These are phyloP conservation scores for Gracilaria vermiculophylla DNA, from an alignment of 23 red algal species.

Conservation along the genomic window DNA sequence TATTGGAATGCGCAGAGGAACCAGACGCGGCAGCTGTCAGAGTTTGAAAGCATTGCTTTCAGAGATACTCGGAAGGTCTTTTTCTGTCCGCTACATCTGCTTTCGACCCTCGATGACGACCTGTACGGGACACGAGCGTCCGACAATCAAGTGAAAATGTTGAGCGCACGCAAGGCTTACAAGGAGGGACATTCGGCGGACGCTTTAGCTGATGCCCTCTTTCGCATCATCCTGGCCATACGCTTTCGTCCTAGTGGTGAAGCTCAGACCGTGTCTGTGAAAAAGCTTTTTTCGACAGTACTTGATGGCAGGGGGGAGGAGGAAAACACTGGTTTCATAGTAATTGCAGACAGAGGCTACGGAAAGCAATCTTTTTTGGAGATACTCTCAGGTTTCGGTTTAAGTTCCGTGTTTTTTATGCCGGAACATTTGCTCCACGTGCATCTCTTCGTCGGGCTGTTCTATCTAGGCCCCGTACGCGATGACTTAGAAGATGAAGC, in stretches of 20 bases:
- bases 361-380: constrained; percentile 6
- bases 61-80: constrained; percentile 14
- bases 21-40: background rate
- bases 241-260: background rate
- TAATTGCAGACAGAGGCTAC: constrained; percentile 25
- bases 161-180: constrained; percentile 19
- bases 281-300: background rate
- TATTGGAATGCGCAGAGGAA: constrained; percentile 2
- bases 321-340: background rate
- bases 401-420: constrained; percentile 38
- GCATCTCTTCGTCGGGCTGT: constrained; percentile 16
- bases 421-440: constrained; percentile 21
- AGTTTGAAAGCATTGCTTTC: constrained; percentile 41
- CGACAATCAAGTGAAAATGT: constrained; percentile 40
- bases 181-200: constrained; percentile 27
- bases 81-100: background rate
- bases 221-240: constrained; percentile 9
- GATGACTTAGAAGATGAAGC: background rate
- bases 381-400: constrained; percentile 1
- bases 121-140: constrained; percentile 27
- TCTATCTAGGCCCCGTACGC: background rate
- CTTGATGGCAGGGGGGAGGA: constrained; percentile 2
- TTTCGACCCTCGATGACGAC: constrained; percentile 11
- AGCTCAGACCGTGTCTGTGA: background rate
- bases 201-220: constrained; percentile 18